Conservation (phyloP, 2,329 filamentous ascomycete species). For the Scedosporium minutisporum region DNA sequence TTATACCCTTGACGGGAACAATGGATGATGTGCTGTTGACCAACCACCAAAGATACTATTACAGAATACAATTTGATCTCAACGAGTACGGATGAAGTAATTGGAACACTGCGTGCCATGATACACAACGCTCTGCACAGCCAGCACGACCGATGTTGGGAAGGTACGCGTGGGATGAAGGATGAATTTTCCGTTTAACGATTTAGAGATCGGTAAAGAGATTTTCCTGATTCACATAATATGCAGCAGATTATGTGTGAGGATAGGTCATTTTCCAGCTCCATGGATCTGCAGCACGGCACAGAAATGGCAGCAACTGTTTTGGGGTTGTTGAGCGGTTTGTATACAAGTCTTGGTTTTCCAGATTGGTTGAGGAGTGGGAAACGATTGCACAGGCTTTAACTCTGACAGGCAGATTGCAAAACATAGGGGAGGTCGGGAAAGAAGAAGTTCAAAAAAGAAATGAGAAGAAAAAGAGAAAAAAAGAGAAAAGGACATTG, state of each 20-base stretch:
- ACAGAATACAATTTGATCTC: not conserved
- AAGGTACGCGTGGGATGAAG: not conserved
- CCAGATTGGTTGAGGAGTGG: too few species aligned
- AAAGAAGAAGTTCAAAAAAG: not conserved
- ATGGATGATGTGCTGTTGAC: not conserved
- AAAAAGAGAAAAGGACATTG: too few species aligned
- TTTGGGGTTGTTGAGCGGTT: too few species aligned
- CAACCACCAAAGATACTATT: not conserved
- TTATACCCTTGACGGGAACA: not conserved
- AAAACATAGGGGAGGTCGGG: too few species aligned
- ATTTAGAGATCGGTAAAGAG: not conserved
- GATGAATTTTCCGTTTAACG: not conserved
- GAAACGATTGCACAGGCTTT: too few species aligned
- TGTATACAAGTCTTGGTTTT: too few species aligned
- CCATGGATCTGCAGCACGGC: not conserved
- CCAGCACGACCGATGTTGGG: not conserved
- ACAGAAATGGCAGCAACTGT: not conserved
- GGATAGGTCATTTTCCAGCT: slow-evolving; percentile 4
- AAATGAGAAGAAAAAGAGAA: not conserved
- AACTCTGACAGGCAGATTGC: too few species aligned
- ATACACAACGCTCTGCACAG: not conserved
- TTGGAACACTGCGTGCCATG: not conserved
- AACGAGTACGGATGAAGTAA: not conserved
- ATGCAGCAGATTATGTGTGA: not conserved
- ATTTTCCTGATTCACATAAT: not conserved